A percentile compares a stretch with the other conserved stretches of the same genome.
phyloP scores from a whole-genome alignment of 202 grass and related monocot genomes.

The Zoysia matrella region DNA sequence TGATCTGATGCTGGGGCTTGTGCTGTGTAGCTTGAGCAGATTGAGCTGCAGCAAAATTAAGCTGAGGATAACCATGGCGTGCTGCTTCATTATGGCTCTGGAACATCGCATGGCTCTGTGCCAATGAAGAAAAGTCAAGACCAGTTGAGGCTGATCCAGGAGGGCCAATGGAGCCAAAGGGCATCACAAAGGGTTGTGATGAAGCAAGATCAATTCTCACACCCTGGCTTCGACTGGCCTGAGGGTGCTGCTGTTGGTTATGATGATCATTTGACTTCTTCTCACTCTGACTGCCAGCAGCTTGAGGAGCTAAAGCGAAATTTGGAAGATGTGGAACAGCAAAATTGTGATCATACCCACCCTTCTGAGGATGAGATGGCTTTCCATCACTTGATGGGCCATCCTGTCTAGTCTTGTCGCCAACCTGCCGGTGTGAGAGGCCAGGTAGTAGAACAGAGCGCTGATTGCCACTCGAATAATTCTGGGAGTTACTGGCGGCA shows the following conservation, averaged over 20 bases:
- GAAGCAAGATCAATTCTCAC: slow-evolving; percentile 75
- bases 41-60: slow-evolving; percentile 58
- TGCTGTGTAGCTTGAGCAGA: slow-evolving; percentile 61
- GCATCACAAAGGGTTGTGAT: slow-evolving; percentile 88
- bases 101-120: slow-evolving; percentile 75
- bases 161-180: slow-evolving; percentile 66
- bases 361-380: slow-evolving; percentile 64
- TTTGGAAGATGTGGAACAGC: slow-evolving; percentile 68
- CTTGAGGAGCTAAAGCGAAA: slow-evolving; percentile 58
- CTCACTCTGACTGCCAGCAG: slow-evolving; percentile 60
- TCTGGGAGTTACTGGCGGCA: slow-evolving; percentile 46
- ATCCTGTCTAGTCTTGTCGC: slow-evolving; percentile 58
- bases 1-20: slow-evolving; percentile 59
- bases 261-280: slow-evolving; percentile 67
- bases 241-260: slow-evolving; percentile 45
- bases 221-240: slow-evolving; percentile 54
- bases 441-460: slow-evolving; percentile 57
- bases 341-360: slow-evolving; percentile 63
- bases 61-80: slow-evolving; percentile 73
- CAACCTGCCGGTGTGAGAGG: slow-evolving; percentile 61
- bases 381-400: slow-evolving; percentile 51
- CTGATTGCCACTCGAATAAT: slow-evolving; percentile 53
- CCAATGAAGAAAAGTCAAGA: slow-evolving; percentile 85
- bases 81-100: slow-evolving; percentile 80
- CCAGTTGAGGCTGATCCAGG: slow-evolving; percentile 59